Evolutionary conservation across 2,329 filamentous ascomycete species (phyloP).

Genomic region (Talaromyces sp.): DNA sequence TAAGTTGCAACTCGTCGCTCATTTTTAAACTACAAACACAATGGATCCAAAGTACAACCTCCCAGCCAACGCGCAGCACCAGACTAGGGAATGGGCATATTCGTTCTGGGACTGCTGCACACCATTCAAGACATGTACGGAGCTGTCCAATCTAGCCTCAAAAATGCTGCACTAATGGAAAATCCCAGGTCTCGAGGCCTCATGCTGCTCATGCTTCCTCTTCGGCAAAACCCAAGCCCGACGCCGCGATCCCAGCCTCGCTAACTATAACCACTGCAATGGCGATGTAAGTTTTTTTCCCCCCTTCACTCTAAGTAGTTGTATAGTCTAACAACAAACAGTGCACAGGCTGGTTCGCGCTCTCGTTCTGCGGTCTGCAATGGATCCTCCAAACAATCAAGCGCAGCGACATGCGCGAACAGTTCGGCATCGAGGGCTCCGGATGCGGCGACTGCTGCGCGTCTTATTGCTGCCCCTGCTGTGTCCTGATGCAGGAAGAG

Average conservation of each 20-base stretch:
- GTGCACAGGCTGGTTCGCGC: conserved; percentile 30
- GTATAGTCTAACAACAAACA: conserved; percentile 9
- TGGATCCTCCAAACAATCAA: conserved; percentile 49
- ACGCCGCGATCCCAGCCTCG: conserved; percentile 24
- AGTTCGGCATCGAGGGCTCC: conserved; percentile 50
- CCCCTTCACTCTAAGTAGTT: neutral
- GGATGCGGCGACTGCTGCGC: conserved; percentile 47
- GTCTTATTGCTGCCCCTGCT: conserved; percentile 55
- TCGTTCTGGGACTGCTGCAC: conserved; percentile 29
- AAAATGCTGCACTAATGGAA: neutral
- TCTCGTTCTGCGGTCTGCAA: conserved; percentile 25
- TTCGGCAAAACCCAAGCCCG: conserved; percentile 27
- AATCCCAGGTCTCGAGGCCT: conserved; percentile 21
- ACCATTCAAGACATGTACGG: conserved; percentile 26
- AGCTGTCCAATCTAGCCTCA: neutral
- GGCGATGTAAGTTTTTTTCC: conserved; percentile 18
- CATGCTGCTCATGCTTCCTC: conserved; percentile 27
- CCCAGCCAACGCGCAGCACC: neutral
- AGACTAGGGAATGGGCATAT: conserved; percentile 23
- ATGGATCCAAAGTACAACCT: neutral
- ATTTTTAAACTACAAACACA: neutral
- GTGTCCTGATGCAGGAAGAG: conserved; percentile 54
- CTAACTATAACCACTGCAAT: conserved; percentile 23
- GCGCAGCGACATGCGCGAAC: conserved; percentile 50
- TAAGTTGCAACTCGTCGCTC: too few species aligned